Percentiles rank a stretch among this genome's conserved stretches.
Evolutionary conservation across 208 protist species (phyloP).

Genomic region (Acanthamoeba healyi): DNA sequence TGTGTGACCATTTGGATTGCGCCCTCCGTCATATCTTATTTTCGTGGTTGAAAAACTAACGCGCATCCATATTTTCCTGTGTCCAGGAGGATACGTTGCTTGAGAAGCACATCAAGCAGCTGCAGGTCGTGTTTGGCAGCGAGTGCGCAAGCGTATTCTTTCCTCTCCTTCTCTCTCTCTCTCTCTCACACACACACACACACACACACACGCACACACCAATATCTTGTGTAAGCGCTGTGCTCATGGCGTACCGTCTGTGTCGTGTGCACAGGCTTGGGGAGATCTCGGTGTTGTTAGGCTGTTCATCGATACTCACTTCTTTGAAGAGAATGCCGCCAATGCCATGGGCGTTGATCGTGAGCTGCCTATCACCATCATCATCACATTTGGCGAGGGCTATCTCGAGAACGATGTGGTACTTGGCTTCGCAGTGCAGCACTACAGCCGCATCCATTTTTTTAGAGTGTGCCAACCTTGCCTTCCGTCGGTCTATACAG

Average conservation of each 20-base stretch:
- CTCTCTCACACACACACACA: background rate
- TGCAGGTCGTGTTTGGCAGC: slow-evolving; percentile 48
- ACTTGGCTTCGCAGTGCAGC: background rate
- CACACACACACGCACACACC: no score
- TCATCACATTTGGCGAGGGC: slow-evolving; percentile 14
- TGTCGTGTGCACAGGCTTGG: background rate
- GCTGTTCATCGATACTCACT: slow-evolving; percentile 53
- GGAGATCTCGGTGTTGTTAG: slow-evolving; percentile 1
- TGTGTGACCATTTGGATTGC: background rate
- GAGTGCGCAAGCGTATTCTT: background rate
- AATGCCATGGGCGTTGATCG: slow-evolving; percentile 48
- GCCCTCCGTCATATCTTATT: no score
- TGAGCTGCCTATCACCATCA: slow-evolving; percentile 45
- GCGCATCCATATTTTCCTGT: background rate
- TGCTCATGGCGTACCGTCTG: no score
- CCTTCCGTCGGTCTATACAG: background rate
- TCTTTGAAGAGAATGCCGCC: slow-evolving; percentile 13
- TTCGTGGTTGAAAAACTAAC: background rate
- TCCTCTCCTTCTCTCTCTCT: background rate
- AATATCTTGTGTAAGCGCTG: no score
- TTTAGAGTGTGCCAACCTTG: no score
- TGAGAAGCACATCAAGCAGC: slow-evolving; percentile 61
- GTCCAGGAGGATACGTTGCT: slow-evolving; percentile 48
- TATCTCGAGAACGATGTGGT: slow-evolving; percentile 45
- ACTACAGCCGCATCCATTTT: no score